Conservation (phyloP, 176 grass and related monocot species). For the Aegilops tauschii region DNA sequence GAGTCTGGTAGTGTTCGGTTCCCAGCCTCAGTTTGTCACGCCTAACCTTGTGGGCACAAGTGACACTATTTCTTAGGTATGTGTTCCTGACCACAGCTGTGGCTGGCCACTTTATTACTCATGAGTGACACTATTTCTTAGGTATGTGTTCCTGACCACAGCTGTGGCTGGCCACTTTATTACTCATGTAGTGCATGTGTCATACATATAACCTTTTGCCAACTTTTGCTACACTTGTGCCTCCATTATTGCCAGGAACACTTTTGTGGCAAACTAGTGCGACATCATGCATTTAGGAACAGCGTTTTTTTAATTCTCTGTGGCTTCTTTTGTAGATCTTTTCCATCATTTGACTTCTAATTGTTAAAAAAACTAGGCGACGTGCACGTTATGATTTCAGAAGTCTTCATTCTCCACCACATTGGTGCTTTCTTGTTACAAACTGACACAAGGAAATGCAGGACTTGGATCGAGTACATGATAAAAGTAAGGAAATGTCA, state of each 20-base stretch:
- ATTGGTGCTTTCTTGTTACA: conserved; percentile 16
- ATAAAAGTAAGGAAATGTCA: conserved; percentile 71
- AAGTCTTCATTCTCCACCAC: conserved; percentile 6
- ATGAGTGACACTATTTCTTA: neutral
- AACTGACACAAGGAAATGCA: conserved; percentile 42
- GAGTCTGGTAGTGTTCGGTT: too few relatives aligned
- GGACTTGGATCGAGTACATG: conserved; percentile 58
- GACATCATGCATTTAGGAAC: neutral
- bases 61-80: neutral
- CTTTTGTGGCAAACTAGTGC: neutral
- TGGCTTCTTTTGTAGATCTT: neutral
- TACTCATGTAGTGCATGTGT: neutral
- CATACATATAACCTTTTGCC: neutral
- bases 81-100: neutral
- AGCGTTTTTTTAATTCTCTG: neutral
- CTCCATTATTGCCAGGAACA: neutral
- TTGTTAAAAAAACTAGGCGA: neutral
- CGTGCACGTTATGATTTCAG: neutral
- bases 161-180: neutral
- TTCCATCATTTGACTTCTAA: neutral
- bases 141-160: neutral
- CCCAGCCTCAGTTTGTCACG: too few relatives aligned
- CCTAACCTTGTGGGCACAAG: too few relatives aligned
- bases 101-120: neutral
- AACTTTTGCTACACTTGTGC: neutral